Evolutionary conservation across 495 filamentous ascomycete species (phyloP), one percentile per base, ranked within the genome.

Genomic region (Trypethelium eluteriae): DNA sequence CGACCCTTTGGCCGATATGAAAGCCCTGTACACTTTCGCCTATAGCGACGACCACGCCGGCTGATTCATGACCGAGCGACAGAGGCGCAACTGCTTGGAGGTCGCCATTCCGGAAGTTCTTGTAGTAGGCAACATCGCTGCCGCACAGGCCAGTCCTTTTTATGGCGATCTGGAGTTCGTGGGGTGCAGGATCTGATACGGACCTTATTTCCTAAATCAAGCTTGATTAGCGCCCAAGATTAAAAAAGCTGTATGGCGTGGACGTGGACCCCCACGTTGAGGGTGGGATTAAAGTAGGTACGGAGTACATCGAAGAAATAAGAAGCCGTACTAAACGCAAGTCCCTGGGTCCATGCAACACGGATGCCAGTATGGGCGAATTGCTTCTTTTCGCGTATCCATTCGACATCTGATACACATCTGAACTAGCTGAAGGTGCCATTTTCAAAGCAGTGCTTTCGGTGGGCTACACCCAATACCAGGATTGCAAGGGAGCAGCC

Each of bases 71-170:
- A 68, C 85, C 83, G 2, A 89, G 81, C 0, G 84, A 86, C 7
- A 89, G 68, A 10, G 86, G 86, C 72, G 87, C 84, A 39, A 76
- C 79, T 38, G 87, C 86, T 2, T 83, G 69, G 73, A 88, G 87
- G 76, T 86, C 81, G 64, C 86, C 86, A 72, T 88, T 88, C 70
- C 83, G 82, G 77, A 80, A 86, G 76, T 88, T 85, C 64, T 78
- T 76, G 78, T 82, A 89, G 80, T 89, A 88, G 76, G 88, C 85
- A 36, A 88, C 79, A 73, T 89, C 86, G 65, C 70, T 73, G 66
- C 86, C 86, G 78, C 86, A 89, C 67, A 89, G 80, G 44, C 86
- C 86, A 1, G 86, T 88, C 4, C 81, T 71, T 39, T 81, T 81
- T 67, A 88, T 74, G 38, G 81, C 75, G 46, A 89, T 74, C 68